phyloP scores from a whole-genome alignment of 2,329 filamentous ascomycete genomes.

The Bisporella sp. region DNA sequence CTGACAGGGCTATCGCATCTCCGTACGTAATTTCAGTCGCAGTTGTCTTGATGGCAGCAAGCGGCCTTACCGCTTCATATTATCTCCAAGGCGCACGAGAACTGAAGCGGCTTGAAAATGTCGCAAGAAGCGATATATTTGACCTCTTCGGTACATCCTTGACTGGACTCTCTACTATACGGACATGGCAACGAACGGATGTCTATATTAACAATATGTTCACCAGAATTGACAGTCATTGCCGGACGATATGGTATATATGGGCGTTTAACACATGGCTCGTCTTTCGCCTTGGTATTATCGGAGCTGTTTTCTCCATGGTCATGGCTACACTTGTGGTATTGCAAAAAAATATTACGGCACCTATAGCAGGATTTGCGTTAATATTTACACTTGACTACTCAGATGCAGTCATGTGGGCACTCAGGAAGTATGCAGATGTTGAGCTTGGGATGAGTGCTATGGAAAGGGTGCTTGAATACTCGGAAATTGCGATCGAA shows the following conservation, averaged over 20 bases:
- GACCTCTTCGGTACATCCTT: conserved; percentile 62
- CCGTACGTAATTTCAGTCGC: too few relatives aligned
- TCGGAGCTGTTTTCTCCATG: not conserved
- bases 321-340: not conserved
- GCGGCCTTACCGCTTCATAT: not conserved
- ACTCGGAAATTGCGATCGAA: conserved; percentile 60
- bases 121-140: conserved; percentile 68
- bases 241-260: conserved; percentile 61
- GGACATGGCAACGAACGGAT: conserved; percentile 62
- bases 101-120: conserved; percentile 68
- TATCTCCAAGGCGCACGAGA: conserved; percentile 65
- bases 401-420: conserved; percentile 54
- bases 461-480: conserved; percentile 67
- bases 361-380: conserved; percentile 66
- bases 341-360: conserved; percentile 15
- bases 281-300: conserved; percentile 54
- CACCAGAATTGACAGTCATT: conserved; percentile 55
- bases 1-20: too few relatives aligned
- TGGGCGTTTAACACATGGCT: conserved; percentile 53
- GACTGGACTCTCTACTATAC: conserved; percentile 64
- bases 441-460: conserved; percentile 73
- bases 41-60: too few relatives aligned
- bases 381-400: conserved; percentile 67
- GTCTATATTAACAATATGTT: conserved; percentile 64
- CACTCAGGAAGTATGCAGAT: conserved; percentile 57